A percentile compares a stretch with the other conserved stretches of the same genome.
These are phyloP conservation scores for Fragilariopsis cylindrus DNA, from an alignment of 108 stramenopile species.

Conservation along the genomic window DNA sequence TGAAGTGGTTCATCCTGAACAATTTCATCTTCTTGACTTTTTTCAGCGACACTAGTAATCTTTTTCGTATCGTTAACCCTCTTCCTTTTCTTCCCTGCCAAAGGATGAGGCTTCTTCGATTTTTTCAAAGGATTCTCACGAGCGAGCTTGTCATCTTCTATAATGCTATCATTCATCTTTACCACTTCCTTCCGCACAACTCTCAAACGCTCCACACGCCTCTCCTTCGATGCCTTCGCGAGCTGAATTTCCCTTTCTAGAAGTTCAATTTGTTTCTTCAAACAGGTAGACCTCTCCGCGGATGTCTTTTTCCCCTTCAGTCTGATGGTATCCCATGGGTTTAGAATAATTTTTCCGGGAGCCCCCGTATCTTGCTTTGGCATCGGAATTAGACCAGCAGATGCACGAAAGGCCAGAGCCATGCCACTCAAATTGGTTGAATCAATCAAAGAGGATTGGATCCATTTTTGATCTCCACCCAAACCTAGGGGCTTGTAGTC, in stretches of 20 bases:
- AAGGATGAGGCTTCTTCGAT: conserved; percentile 14
- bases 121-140: conserved; percentile 45
- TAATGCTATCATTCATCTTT: conserved; percentile 22
- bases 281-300: conserved; percentile 33
- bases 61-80: not conserved
- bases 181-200: conserved; percentile 8
- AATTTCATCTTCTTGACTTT: not conserved
- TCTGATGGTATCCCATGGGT: conserved; percentile 77
- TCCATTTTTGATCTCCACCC: conserved; percentile 48
- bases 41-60: conserved; percentile 1
- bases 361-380: conserved; percentile 51
- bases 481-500: conserved; percentile 47
- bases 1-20: not conserved
- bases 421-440: conserved; percentile 74
- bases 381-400: conserved; percentile 77
- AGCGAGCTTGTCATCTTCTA: conserved; percentile 33
- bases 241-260: conserved; percentile 42
- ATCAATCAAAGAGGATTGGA: conserved; percentile 68
- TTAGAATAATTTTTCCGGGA: conserved; percentile 26
- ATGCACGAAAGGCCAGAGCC: conserved; percentile 86
- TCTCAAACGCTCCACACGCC: conserved; percentile 29
- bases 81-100: conserved; percentile 9
- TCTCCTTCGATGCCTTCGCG: conserved; percentile 17
- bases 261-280: conserved; percentile 48
- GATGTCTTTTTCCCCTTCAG: conserved; percentile 50